Percentiles rank a stretch among this genome's conserved stretches.
Conservation (phyloP, 176 grass and related monocot species). For the Triticum monococcum region DNA sequence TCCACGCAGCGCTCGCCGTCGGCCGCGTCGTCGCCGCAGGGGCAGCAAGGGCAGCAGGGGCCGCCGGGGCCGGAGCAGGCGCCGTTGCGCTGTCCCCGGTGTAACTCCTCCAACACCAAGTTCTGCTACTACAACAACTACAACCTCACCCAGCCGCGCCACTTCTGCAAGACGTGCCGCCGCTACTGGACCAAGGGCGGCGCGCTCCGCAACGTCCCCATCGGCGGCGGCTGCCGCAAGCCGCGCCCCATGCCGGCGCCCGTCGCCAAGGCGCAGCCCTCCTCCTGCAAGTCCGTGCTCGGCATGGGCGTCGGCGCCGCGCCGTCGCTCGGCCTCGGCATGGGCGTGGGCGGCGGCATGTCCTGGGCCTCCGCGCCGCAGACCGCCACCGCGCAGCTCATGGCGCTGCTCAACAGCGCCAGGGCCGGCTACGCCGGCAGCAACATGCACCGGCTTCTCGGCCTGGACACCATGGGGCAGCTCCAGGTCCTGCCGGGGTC, state of each 20-base stretch:
- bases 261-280: conserved; percentile 19
- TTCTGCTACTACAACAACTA: conserved; percentile 95
- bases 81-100: conserved; percentile 64
- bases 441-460: conserved; percentile 44
- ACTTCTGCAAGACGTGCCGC: conserved; percentile 91
- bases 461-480: conserved; percentile 42
- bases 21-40: conserved; percentile 38
- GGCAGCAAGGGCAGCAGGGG: background rate
- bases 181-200: conserved; percentile 89
- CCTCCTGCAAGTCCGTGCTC: conserved; percentile 35
- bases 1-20: conserved; percentile 36
- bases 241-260: conserved; percentile 47
- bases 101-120: conserved; percentile 81
- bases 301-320: background rate
- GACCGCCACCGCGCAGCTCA: conserved; percentile 55
- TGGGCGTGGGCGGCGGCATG: conserved; percentile 5
- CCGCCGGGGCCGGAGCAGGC: conserved; percentile 27
- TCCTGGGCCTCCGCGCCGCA: conserved; percentile 50
- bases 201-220: conserved; percentile 77
- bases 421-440: conserved; percentile 34
- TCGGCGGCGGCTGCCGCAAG: conserved; percentile 72
- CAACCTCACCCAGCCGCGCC: conserved; percentile 73
- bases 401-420: conserved; percentile 57
- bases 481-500: conserved; percentile 35
- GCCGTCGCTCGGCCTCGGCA: conserved; percentile 43